A percentile compares a stretch with the other conserved stretches of the same genome.
phyloP scores from a whole-genome alignment of 345 rosid genomes.

The Citrus glauca region DNA sequence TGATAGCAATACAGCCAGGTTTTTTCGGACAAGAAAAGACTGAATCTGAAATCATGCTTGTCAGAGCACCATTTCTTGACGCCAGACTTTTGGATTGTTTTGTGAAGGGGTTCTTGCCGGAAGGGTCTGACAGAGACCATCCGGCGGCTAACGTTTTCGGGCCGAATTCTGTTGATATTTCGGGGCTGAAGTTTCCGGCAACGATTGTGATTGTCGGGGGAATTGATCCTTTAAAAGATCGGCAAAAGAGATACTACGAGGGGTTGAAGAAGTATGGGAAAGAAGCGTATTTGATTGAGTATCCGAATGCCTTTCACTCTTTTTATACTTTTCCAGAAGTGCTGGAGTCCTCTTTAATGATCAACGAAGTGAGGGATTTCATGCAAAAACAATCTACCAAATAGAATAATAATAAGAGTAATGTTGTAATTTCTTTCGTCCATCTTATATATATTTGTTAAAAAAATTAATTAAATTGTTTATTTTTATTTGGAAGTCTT shows the following conservation, averaged over 20 bases:
- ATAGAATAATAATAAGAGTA: too few relatives aligned
- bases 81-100: not conserved
- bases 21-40: slow-evolving; percentile 24
- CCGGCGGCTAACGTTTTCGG: not conserved
- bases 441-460: too few relatives aligned
- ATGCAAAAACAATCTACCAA: too few relatives aligned
- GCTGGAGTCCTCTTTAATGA: too few relatives aligned
- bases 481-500: too few relatives aligned
- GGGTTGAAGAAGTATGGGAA: slow-evolving; percentile 24
- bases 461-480: too few relatives aligned
- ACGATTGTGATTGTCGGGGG: slow-evolving; percentile 8
- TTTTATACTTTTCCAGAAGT: slow-evolving; percentile 21
- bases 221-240: slow-evolving; percentile 25
- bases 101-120: slow-evolving; percentile 13
- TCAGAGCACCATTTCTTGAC: not conserved
- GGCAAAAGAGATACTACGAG: slow-evolving; percentile 27
- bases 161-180: not conserved
- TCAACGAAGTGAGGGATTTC: too few relatives aligned
- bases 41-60: slow-evolving; percentile 3
- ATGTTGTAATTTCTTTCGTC: too few relatives aligned
- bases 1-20: slow-evolving; percentile 22
- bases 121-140: slow-evolving; percentile 13
- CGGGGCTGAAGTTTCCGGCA: not conserved
- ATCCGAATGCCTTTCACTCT: slow-evolving; percentile 7
- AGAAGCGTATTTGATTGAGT: slow-evolving; percentile 7